A percentile compares a stretch with the other conserved stretches of the same genome.
phyloP scores from a whole-genome alignment of 225 moss, liverwort and hornwort genomes.

The Polytrichum commune region DNA sequence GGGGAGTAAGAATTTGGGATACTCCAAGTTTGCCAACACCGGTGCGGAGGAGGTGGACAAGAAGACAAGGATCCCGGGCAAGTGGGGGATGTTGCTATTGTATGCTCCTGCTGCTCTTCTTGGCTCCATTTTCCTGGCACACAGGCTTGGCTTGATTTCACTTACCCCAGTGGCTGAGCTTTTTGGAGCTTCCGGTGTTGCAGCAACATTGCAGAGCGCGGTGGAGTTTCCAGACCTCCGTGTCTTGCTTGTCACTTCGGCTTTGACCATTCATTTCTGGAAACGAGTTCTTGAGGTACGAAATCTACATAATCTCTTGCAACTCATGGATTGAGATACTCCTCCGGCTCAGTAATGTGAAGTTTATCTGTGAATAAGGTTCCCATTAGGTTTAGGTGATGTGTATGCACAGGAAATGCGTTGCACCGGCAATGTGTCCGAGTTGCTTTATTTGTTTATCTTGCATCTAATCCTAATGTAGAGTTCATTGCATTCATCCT shows the following conservation, averaged over 20 bases:
- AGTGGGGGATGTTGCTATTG: conserved; percentile 23
- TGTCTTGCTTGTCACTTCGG: conserved; percentile 22
- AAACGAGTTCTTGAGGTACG: conserved; percentile 44
- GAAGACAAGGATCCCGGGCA: conserved; percentile 20
- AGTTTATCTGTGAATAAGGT: not conserved
- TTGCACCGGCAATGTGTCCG: too few species aligned
- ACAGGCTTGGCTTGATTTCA: conserved; percentile 21
- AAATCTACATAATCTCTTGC: not conserved
- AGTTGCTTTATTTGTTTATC: too few species aligned
- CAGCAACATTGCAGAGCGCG: conserved; percentile 8
- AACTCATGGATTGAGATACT: not conserved
- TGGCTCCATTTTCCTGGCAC: conserved; percentile 12
- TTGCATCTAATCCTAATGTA: not conserved
- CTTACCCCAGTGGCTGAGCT: not conserved
- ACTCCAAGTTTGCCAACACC: conserved; percentile 45
- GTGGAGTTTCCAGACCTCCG: conserved; percentile 18
- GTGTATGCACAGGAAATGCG: too few species aligned
- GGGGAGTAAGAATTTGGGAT: conserved; percentile 17
- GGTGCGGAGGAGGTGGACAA: not conserved
- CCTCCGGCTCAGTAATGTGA: not conserved
- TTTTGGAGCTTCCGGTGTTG: conserved; percentile 11
- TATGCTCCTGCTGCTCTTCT: conserved; percentile 21
- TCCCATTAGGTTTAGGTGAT: too few species aligned
- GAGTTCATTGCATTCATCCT: not conserved
- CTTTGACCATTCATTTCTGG: conserved; percentile 33